Percentiles rank a stretch among this genome's conserved stretches.
Conservation (phyloP, 2,329 filamentous ascomycete genomes). For the Aspergillus caelatus region DNA sequence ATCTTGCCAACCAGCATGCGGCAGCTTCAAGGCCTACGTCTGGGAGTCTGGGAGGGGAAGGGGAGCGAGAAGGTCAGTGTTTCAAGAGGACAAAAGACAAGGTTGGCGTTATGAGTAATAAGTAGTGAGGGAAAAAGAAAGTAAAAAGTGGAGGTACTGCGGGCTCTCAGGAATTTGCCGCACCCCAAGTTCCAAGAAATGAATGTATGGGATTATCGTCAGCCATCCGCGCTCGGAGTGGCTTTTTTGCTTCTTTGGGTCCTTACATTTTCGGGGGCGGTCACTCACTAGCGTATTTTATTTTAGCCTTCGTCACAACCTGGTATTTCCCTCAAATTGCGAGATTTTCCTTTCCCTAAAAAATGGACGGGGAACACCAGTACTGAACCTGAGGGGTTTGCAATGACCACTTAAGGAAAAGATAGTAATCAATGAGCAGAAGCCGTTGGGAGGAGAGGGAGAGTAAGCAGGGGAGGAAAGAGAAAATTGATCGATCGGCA, state of each 20-base stretch:
- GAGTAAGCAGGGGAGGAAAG: neutral
- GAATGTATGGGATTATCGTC: conserved; percentile 16
- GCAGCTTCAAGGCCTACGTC: conserved; percentile 35
- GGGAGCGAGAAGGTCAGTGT: conserved; percentile 10
- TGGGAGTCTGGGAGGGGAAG: conserved; percentile 18
- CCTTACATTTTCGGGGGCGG: neutral
- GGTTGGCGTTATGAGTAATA: conserved; percentile 7
- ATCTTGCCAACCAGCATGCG: conserved; percentile 47
- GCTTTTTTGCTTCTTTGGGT: conserved; percentile 1
- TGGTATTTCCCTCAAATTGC: conserved; percentile 19
- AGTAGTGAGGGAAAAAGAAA: conserved; percentile 22
- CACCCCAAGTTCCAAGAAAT: conserved; percentile 14
- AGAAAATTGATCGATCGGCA: conserved; percentile 1
- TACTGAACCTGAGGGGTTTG: neutral
- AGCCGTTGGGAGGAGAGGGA: conserved; percentile 10
- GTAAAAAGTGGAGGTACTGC: conserved; percentile 22
- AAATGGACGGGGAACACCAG: neutral
- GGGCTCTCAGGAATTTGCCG: conserved; percentile 13
- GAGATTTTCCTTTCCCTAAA: neutral
- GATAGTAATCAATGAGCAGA: conserved; percentile 10
- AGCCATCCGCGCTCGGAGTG: conserved; percentile 23
- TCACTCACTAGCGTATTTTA: conserved; percentile 21
- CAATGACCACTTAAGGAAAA: neutral
- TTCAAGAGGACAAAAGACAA: conserved; percentile 8
- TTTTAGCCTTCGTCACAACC: conserved; percentile 10